These are phyloP conservation scores for Skeletonema costatum DNA, from an alignment of 108 stramenopile genomes.

Conservation along the genomic window DNA sequence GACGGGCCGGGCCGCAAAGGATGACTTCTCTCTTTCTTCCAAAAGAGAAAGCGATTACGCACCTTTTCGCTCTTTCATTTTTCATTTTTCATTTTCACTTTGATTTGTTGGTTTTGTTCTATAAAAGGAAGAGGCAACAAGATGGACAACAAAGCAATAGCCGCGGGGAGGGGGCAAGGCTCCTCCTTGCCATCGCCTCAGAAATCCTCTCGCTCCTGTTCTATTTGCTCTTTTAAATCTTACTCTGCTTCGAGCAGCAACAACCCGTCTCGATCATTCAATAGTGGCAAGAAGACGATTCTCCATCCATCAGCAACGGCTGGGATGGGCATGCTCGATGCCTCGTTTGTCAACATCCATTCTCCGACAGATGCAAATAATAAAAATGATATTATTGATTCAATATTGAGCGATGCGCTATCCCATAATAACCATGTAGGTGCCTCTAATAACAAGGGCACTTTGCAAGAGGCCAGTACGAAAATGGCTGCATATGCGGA, in stretches of 20 bases:
- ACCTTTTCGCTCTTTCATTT: no score
- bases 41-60: no score
- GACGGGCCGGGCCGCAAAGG: no score
- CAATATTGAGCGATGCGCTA: slow-evolving; percentile 10
- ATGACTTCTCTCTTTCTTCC: no score
- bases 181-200: background rate
- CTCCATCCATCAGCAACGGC: background rate
- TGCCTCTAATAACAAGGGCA: background rate
- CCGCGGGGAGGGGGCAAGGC: background rate
- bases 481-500: slow-evolving; percentile 13
- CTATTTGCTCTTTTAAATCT: background rate
- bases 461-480: slow-evolving; percentile 11
- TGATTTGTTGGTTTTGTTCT: no score
- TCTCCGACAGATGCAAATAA: background rate
- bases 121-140: background rate
- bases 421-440: background rate
- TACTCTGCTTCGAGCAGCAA: background rate
- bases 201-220: background rate
- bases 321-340: background rate
- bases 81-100: no score
- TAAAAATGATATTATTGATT: background rate
- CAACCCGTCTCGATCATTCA: background rate
- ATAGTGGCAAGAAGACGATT: background rate
- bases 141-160: background rate
- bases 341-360: slow-evolving; percentile 26